Conservation (phyloP, 179 eudicot genomes). For the Spergularia azorica region DNA sequence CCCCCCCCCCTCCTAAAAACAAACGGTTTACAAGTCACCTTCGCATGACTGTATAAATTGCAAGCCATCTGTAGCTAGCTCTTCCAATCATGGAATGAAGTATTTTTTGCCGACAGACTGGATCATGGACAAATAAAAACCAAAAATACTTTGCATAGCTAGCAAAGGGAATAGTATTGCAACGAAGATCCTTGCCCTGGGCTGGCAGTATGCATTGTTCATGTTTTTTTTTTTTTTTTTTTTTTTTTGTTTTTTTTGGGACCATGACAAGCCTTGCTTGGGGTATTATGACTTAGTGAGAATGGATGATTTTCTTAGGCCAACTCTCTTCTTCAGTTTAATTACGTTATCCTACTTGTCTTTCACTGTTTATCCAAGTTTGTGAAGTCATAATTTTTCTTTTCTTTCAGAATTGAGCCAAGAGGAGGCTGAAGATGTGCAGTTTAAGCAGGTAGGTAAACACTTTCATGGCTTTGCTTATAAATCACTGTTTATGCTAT, state of each 20-base stretch:
- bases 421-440: slow-evolving; percentile 86
- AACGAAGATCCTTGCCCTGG: background rate
- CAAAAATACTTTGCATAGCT: slow-evolving; percentile 1
- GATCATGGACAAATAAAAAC: background rate
- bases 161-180: background rate
- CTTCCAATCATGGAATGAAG: slow-evolving; percentile 1
- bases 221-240: background rate
- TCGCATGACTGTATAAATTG: no score
- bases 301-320: no score
- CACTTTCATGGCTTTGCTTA: background rate
- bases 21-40: background rate
- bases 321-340: no score
- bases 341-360: no score
- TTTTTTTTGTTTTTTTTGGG: background rate
- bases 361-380: slow-evolving; percentile 10
- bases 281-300: no score
- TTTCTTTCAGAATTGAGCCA: slow-evolving; percentile 64
- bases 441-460: slow-evolving; percentile 69
- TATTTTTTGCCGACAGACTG: background rate
- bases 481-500: background rate
- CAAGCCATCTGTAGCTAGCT: background rate
- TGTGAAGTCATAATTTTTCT: slow-evolving; percentile 4
- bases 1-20: background rate
- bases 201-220: background rate
- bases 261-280: background rate